Evolutionary conservation across 768 basidiomycete species (phyloP).

Genomic region (Mycena belliarum): DNA sequence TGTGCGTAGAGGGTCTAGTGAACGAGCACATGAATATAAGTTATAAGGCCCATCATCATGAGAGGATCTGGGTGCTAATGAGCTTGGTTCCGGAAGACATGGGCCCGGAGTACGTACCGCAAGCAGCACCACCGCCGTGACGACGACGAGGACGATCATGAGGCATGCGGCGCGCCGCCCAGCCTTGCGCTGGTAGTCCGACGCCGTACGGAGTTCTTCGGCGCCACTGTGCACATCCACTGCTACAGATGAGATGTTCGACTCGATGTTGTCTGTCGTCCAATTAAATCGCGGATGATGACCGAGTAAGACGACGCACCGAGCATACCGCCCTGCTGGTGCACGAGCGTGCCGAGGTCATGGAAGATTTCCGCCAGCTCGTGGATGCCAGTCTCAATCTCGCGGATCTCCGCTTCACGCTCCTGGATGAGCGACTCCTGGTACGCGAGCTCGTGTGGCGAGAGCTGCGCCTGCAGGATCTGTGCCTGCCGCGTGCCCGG

Average conservation of each 20-base stretch:
- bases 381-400: slow-evolving; percentile 96
- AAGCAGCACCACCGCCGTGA: slow-evolving; percentile 84
- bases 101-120: slow-evolving; percentile 65
- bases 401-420: slow-evolving; percentile 90
- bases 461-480: slow-evolving; percentile 70
- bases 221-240: slow-evolving; percentile 81
- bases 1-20: too few relatives aligned
- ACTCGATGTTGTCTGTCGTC: slow-evolving; percentile 92
- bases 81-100: neutral
- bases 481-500: slow-evolving; percentile 71
- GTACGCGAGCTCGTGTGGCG: slow-evolving; percentile 90
- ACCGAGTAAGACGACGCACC: slow-evolving; percentile 51
- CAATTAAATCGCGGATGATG: neutral
- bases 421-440: slow-evolving; percentile 95
- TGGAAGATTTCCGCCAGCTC: slow-evolving; percentile 96
- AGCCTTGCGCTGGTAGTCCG: slow-evolving; percentile 93
- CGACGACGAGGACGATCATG: slow-evolving; percentile 83
- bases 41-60: slow-evolving; percentile 38
- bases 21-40: neutral
- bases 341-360: slow-evolving; percentile 91
- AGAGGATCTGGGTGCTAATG: slow-evolving; percentile 15
- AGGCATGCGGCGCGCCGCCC: slow-evolving; percentile 89
- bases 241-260: slow-evolving; percentile 86
- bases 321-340: slow-evolving; percentile 92
- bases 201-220: slow-evolving; percentile 84